Percentiles rank a stretch among this genome's conserved stretches.
Conservation (phyloP, 2,329 filamentous ascomycete species). For the Talaromyces islandicus region DNA sequence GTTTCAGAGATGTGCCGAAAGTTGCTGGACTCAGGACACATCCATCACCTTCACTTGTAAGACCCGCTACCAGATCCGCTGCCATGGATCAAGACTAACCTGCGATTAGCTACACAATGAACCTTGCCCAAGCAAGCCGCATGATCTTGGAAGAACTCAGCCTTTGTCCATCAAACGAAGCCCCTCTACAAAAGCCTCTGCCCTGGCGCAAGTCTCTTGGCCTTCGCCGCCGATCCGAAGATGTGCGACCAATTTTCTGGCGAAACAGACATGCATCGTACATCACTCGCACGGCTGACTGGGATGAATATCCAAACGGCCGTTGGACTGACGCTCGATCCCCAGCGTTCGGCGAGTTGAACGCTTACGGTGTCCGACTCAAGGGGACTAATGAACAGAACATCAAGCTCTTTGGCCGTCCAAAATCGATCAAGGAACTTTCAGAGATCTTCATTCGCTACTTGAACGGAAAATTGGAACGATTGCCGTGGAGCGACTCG, state of each 20-base stretch:
- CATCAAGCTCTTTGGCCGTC: constrained; percentile 88
- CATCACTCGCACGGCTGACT: constrained; percentile 89
- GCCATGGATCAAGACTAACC: background rate
- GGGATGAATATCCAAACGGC: constrained; percentile 98
- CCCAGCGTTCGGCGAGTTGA: constrained; percentile 90
- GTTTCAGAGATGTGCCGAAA: constrained; percentile 86
- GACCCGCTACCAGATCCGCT: constrained; percentile 12
- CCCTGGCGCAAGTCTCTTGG: constrained; percentile 95
- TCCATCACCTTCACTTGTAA: constrained; percentile 83
- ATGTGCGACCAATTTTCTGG: constrained; percentile 98
- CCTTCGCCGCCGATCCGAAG: constrained; percentile 81
- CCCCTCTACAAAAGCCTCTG: constrained; percentile 79
- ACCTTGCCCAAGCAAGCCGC: constrained; percentile 85
- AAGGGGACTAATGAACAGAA: constrained; percentile 96
- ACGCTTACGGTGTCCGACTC: constrained; percentile 87
- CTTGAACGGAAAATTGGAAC: constrained; percentile 71
- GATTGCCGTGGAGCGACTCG: constrained; percentile 89
- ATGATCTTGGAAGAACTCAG: constrained; percentile 89
- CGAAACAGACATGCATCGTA: constrained; percentile 95
- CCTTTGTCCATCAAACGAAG: constrained; percentile 69
- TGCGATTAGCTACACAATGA: constrained; percentile 78
- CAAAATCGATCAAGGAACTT: constrained; percentile 71
- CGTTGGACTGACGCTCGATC: constrained; percentile 97
- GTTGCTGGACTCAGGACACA: constrained; percentile 67
- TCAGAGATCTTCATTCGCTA: constrained; percentile 80